phyloP scores from a whole-genome alignment of 23 red algal genomes.

The Gracilariopsis chorda region DNA sequence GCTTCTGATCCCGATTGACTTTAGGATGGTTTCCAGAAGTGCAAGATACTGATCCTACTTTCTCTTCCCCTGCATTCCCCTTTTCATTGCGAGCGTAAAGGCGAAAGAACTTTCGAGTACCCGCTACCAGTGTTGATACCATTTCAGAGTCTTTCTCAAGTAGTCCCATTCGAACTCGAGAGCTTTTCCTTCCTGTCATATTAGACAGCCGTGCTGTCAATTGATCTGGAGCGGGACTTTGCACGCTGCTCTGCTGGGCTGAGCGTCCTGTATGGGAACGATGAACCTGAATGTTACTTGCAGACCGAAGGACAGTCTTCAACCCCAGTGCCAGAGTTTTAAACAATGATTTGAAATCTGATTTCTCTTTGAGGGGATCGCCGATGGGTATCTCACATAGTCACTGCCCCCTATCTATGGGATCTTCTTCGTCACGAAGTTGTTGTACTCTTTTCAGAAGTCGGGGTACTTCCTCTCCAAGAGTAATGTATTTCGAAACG shows the following conservation, averaged over 20 bases:
- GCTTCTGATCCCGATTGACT: background rate
- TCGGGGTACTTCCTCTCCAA: conserved; percentile 45
- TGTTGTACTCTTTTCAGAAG: conserved; percentile 21
- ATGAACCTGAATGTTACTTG: conserved; percentile 29
- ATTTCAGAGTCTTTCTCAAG: conserved; percentile 74
- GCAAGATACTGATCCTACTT: too few relatives aligned
- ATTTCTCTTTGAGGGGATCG: conserved; percentile 68
- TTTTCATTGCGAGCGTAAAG: conserved; percentile 49
- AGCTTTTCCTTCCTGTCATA: background rate
- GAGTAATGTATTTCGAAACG: conserved; percentile 54
- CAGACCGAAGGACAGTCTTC: conserved; percentile 75
- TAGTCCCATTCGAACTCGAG: too few relatives aligned
- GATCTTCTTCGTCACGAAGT: background rate
- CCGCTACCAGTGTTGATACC: conserved; percentile 32
- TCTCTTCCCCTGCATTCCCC: too few relatives aligned
- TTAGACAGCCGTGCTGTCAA: background rate
- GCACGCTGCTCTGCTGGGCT: background rate
- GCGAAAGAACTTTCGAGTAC: conserved; percentile 48
- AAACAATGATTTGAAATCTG: conserved; percentile 70
- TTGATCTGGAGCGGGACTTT: background rate
- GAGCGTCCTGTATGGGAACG: background rate
- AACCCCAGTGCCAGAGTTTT: conserved; percentile 86
- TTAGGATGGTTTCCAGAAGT: background rate
- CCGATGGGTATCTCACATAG: conserved; percentile 27
- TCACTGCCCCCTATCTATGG: background rate